Base-by-base conservation (phyloP, 2,329 filamentous ascomycete genomes). In the Aspergillus udagawae region DNA sequence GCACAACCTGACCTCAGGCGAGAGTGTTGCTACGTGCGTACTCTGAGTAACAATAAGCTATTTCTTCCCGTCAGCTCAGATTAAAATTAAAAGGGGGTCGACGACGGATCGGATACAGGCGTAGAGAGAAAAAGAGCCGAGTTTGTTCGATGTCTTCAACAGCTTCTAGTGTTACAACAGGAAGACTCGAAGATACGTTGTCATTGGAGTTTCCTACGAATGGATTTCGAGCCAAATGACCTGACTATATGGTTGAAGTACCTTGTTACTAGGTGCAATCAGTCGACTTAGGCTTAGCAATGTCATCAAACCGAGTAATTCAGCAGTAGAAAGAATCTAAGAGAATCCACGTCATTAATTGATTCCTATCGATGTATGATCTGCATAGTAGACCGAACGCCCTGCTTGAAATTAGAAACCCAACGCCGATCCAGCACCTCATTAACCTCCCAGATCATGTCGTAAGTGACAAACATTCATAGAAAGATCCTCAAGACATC, bases 401-500 rank as follows among this genome's bases (percentile, higher is more conserved):
- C 53, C 4, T 56, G 52, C 35, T 55, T 20, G 29, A 5, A 25
- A 17, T 32, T 21, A 38, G 25, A 52, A 52, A n/a, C 50, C 28
- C 27, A 63, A 61, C 60, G 54, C 62, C 62, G 25, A 41, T 27
- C 32, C 38, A 35, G 41, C 23, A 21, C n/a, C 17, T 21, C 20
- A 5, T 45, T 17, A 23, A 20, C 20, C n/a, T 44, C 41, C 41
- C 21, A 44, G 41, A 1, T 23, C 21, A 25, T 47, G 12, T 9
- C 6, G 21, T 47, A 27, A 12, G 21, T 47, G 42, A 45, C 21
- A 21, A 20, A 23, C 4, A 10, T 10, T 17, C 10, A 20, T 23
- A 21, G 21, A 25, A 25, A 14, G 10, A 6, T 23, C 27, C 28
- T 69, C 62, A 75, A 45, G 71, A 73, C 57, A 75, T 58, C 49